These are phyloP conservation scores for Rhodotorula sp. DNA, from an alignment of 1,284 basidiomycete species.

Conservation along the genomic window DNA sequence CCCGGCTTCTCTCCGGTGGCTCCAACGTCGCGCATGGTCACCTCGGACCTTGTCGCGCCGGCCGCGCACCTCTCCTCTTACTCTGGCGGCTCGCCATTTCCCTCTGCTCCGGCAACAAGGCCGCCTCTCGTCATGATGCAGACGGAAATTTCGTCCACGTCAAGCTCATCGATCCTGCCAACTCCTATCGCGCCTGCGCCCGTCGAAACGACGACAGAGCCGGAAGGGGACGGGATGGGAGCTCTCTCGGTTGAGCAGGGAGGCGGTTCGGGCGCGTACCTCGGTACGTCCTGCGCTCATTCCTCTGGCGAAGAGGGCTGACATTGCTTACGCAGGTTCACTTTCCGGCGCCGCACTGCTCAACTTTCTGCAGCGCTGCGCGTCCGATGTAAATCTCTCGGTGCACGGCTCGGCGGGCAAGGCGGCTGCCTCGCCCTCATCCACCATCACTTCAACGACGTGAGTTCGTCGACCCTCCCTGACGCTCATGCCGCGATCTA, in stretches of 20 bases:
- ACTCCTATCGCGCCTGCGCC: not conserved
- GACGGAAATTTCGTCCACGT: not conserved
- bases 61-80: not conserved
- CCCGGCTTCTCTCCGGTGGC: not conserved
- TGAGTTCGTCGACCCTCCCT: constrained; percentile 11
- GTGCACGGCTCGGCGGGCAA: not conserved
- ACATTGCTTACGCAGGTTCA: not conserved
- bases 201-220: not conserved
- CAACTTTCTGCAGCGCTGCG: constrained; percentile 18
- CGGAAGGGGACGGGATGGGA: constrained; percentile 41
- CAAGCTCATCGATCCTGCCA: not conserved
- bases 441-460: constrained; percentile 38
- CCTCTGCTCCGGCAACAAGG: not conserved
- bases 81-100: not conserved
- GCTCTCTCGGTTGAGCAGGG: constrained; percentile 41
- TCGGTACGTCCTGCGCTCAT: constrained; percentile 22
- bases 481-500: not conserved
- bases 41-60: not conserved
- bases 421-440: constrained; percentile 7
- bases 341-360: constrained; percentile 22
- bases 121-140: not conserved
- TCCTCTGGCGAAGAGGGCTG: no score
- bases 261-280: constrained; percentile 35
- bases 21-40: not conserved
- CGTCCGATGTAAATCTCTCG: constrained; percentile 13